Evolutionary conservation across 257 asterid species (phyloP).

Genomic region (Jacaranda copaia): DNA sequence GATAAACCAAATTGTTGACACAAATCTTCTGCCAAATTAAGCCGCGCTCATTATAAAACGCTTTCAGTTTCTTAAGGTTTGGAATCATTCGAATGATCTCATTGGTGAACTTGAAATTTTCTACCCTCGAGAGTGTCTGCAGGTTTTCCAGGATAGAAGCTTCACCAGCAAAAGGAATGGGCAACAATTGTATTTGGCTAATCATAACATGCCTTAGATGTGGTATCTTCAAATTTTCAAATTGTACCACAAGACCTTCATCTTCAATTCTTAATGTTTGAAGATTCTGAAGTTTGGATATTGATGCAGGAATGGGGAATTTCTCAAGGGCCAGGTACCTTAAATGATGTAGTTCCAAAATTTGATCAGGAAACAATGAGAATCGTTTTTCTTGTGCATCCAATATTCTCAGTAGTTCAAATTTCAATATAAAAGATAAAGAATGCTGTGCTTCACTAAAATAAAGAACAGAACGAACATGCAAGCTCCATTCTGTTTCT

Average conservation of each 20-base stretch:
- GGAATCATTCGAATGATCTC: slow-evolving; percentile 19
- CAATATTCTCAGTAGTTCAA: no score
- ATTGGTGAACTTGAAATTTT: background rate
- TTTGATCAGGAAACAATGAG: no score
- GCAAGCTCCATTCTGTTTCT: no score
- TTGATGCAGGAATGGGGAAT: background rate
- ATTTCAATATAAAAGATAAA: no score
- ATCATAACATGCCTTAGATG: slow-evolving; percentile 11
- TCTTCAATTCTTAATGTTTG: background rate
- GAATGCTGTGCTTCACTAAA: no score
- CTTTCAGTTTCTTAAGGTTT: slow-evolving; percentile 13
- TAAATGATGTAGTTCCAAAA: background rate
- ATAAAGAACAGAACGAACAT: no score
- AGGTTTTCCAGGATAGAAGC: background rate
- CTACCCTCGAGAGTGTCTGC: background rate
- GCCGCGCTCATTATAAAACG: background rate
- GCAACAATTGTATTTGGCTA: no score
- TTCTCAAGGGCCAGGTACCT: background rate
- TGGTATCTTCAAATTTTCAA: slow-evolving; percentile 1
- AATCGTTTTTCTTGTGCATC: no score
- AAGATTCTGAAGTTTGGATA: background rate
- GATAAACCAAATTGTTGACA: background rate
- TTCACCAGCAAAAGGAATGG: no score
- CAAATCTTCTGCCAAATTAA: background rate
- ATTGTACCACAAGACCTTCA: background rate